Conservation (phyloP, 2,329 filamentous ascomycete species). For the Exophiala bonariae region DNA sequence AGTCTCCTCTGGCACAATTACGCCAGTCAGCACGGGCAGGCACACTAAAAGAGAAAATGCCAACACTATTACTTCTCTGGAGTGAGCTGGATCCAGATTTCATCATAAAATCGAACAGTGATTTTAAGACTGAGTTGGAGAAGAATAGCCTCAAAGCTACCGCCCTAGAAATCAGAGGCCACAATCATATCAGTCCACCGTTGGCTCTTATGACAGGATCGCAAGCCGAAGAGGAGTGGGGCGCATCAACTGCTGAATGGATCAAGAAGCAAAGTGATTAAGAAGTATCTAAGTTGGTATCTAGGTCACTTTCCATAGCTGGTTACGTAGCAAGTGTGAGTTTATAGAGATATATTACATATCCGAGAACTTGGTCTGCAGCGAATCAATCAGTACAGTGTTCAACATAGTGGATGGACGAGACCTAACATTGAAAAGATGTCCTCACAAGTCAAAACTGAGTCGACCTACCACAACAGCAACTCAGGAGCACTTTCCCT, state of each 20-base stretch:
- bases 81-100: conserved; percentile 8
- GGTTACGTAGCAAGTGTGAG: no score
- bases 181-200: conserved; percentile 16
- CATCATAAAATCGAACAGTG: neutral
- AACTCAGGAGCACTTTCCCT: no score
- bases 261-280: no score
- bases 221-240: conserved; percentile 8
- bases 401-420: no score
- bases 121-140: neutral
- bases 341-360: no score
- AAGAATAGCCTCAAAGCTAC: neutral
- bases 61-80: neutral
- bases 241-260: neutral
- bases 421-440: no score
- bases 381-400: no score
- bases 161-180: conserved; percentile 1
- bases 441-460: no score
- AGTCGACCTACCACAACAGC: no score
- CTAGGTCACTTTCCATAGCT: no score
- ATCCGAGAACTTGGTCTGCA: no score
- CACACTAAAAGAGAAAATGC: neutral
- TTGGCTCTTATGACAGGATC: conserved; percentile 5
- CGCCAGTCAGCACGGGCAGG: neutral
- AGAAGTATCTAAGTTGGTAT: no score
- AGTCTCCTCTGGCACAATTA: neutral